Evolutionary conservation across 352 stramenopile genomes (phyloP).

Genomic region (Phytophthora pistaciae): DNA sequence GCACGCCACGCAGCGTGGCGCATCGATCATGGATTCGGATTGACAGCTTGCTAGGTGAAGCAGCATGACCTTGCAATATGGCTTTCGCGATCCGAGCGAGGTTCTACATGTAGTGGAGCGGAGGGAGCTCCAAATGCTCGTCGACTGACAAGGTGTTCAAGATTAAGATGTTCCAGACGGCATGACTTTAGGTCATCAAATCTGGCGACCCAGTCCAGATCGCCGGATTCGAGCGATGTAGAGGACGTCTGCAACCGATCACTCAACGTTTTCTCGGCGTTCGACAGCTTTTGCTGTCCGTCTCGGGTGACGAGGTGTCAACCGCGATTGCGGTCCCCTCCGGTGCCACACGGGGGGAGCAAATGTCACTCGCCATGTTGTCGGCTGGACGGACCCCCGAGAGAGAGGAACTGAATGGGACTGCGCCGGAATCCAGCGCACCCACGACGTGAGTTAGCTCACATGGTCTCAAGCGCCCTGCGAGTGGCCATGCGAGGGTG

Average conservation of each 20-base stretch:
- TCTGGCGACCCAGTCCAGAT: not conserved
- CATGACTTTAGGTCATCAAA: not conserved
- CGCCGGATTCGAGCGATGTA: not conserved
- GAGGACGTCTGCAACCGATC: not conserved
- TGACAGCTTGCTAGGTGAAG: not conserved
- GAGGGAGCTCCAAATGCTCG: not conserved
- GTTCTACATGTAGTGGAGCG: not conserved
- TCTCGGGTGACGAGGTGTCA: not conserved
- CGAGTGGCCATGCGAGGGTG: not conserved
- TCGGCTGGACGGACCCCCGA: not conserved
- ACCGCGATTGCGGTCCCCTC: not conserved
- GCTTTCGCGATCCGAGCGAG: not conserved
- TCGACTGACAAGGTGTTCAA: not conserved
- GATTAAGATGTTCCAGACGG: not conserved
- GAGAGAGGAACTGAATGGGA: not conserved
- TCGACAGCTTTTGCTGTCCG: not conserved
- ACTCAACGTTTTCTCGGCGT: not conserved
- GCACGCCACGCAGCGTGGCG: too few species aligned
- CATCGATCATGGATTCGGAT: not conserved
- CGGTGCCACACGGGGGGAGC: not conserved
- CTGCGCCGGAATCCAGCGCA: constrained; percentile 3
- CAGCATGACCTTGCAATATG: not conserved
- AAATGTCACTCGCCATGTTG: not conserved
- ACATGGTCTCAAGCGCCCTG: not conserved
- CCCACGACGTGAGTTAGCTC: not conserved